A percentile compares a stretch with the other conserved stretches of the same genome.
phyloP scores from a whole-genome alignment of 768 basidiomycete species.

The Pleurotus platypus region DNA sequence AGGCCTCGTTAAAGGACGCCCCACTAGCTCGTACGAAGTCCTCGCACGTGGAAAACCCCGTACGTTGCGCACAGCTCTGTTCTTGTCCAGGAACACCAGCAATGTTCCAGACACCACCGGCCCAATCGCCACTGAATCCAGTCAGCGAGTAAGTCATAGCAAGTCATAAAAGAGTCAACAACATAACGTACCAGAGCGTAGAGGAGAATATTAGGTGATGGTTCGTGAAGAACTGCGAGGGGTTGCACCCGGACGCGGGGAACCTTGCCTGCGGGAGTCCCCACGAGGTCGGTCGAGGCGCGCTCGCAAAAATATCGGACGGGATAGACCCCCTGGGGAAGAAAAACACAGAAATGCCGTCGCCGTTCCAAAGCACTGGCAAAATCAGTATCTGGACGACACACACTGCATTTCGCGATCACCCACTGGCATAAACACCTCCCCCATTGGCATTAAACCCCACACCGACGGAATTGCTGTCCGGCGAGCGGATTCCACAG shows the following conservation, averaged over 20 bases:
- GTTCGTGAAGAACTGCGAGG: slow-evolving; percentile 72
- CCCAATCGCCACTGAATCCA: slow-evolving; percentile 74
- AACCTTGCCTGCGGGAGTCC: slow-evolving; percentile 75
- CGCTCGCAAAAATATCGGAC: slow-evolving; percentile 64
- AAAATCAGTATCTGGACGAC: slow-evolving; percentile 22
- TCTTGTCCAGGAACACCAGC: slow-evolving; percentile 81
- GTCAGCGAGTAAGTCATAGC: too few species aligned
- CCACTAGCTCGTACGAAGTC: slow-evolving; percentile 75
- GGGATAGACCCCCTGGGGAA: slow-evolving; percentile 77
- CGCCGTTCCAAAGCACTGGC: slow-evolving; percentile 63
- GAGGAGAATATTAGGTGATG: slow-evolving; percentile 84
- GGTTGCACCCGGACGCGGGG: slow-evolving; percentile 72
- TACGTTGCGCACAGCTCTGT: slow-evolving; percentile 79
- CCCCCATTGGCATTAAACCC: slow-evolving; percentile 83
- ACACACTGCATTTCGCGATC: too few species aligned
- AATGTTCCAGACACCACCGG: slow-evolving; percentile 66
- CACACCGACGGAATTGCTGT: slow-evolving; percentile 70
- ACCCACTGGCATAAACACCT: slow-evolving; percentile 87
- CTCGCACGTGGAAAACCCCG: slow-evolving; percentile 78
- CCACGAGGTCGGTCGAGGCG: slow-evolving; percentile 78
- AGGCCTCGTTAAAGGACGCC: slow-evolving; percentile 70
- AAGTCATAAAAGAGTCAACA: too few species aligned
- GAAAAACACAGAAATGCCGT: slow-evolving; percentile 78
- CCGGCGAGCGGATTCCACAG: slow-evolving; percentile 70
- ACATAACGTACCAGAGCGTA: slow-evolving; percentile 44